Evolutionary conservation across 495 filamentous ascomycete species (phyloP).

Genomic region (Penicillium cosmopolitanum): DNA sequence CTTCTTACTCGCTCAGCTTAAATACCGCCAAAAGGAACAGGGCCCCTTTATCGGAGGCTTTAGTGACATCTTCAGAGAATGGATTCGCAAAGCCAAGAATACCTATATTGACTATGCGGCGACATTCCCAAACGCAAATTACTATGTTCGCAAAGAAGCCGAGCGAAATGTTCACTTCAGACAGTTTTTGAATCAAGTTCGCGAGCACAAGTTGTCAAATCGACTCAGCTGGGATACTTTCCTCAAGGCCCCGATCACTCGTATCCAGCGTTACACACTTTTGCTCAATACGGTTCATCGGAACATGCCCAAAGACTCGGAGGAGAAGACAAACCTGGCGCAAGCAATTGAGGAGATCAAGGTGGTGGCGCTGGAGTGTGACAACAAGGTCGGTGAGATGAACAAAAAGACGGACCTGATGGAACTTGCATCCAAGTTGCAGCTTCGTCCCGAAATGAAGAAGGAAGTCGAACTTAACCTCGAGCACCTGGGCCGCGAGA

Average conservation of each 20-base stretch:
- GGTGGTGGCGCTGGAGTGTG: constrained; percentile 87
- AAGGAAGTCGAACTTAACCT: constrained; percentile 82
- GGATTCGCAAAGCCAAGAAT: constrained; percentile 90
- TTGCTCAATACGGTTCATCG: constrained; percentile 82
- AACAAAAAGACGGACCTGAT: constrained; percentile 85
- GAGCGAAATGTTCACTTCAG: constrained; percentile 85
- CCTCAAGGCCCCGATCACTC: constrained; percentile 88
- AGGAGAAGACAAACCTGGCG: constrained; percentile 86
- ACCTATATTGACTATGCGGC: constrained; percentile 93
- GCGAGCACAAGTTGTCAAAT: constrained; percentile 78
- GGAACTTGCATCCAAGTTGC: constrained; percentile 81
- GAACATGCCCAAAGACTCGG: constrained; percentile 78
- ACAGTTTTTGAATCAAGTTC: constrained; percentile 78
- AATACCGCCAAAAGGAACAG: constrained; percentile 96
- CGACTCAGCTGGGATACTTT: constrained; percentile 93
- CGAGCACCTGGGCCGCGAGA: constrained; percentile 85
- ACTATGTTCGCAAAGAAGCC: constrained; percentile 81
- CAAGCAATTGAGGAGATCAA: constrained; percentile 96
- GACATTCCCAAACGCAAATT: constrained; percentile 81
- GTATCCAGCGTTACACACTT: constrained; percentile 88
- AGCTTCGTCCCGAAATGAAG: constrained; percentile 84
- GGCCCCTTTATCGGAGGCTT: constrained; percentile 93
- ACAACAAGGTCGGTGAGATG: constrained; percentile 93
- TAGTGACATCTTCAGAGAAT: constrained; percentile 97
- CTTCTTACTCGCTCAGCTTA: constrained; percentile 90